Evolutionary conservation across 768 basidiomycete species (phyloP), one percentile per base, ranked within the genome.

Genomic region (Lactifluus subvellereus): DNA sequence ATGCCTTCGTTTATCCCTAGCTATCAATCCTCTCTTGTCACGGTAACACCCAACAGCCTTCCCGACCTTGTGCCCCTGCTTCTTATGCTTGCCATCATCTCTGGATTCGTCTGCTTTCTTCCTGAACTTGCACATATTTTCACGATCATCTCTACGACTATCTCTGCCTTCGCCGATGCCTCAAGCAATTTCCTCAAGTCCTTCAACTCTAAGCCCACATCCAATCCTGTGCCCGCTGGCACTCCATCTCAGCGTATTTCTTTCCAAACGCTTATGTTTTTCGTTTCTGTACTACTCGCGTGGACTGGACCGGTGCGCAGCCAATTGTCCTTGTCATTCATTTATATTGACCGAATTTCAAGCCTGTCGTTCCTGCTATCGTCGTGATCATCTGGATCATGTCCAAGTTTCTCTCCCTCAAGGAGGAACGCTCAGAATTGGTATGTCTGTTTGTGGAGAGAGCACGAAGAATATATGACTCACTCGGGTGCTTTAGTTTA

Each of bases 231-330:
- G 2, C 43, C 61, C 30, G 9, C 33, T 47, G 10, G 35, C 52
- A n/a, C 13, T 6, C 51, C 40, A 6, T 27, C 32, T 22, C 32
- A 7, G 16, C 8, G 38, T n/a, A 3, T 27, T 35, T 45, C 27
- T n/a, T 54, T 20, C 22, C n/a, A 45, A 32, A 52, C 32, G 20
- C 7, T 38, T 6, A 16, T 62, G 11, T 53, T 18, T 10, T 16
- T 57, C n/a, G 13, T 35, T 8, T 62, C 55, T 2, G 13, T 61
- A 5, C 18, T 47, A 6, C 22, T 52, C 2, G 11, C 30, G 9
- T 62, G 61, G 61, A 57, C 42, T 20, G 51, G 51, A 54, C 51
- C 57, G 30, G 62, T 63, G 30, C 56, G 57, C 20, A 18, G 6
- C 20, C 8, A n/a, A 8, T 14, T 4, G 14, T 40, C 13, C 27